These are phyloP conservation scores for Pelargonium cotyledonis DNA, from an alignment of 441 rosid genomes.

Conservation along the genomic window DNA sequence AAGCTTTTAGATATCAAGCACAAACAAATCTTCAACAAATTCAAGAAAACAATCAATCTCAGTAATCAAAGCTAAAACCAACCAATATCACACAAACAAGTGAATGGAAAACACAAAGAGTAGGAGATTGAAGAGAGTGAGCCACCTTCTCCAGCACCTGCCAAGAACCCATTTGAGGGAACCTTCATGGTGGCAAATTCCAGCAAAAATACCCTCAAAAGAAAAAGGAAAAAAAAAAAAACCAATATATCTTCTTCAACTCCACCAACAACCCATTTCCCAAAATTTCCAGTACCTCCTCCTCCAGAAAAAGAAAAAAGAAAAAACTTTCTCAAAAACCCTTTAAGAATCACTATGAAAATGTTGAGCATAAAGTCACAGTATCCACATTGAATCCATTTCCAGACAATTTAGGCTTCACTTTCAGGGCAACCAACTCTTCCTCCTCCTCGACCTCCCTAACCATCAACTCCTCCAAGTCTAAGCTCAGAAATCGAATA, in stretches of 20 bases:
- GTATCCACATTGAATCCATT: slow-evolving; percentile 21
- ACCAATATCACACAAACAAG: slow-evolving; percentile 10
- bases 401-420: slow-evolving; percentile 23
- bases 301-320: neutral
- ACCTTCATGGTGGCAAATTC: slow-evolving; percentile 58
- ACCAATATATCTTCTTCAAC: slow-evolving; percentile 27
- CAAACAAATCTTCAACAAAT: slow-evolving; percentile 21
- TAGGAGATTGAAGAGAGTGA: slow-evolving; percentile 18
- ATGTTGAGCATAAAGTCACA: slow-evolving; percentile 4
- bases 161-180: slow-evolving; percentile 71
- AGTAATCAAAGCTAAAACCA: neutral
- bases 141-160: slow-evolving; percentile 71
- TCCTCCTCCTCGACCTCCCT: slow-evolving; percentile 1
- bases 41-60: slow-evolving; percentile 7
- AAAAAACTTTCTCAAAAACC: neutral
- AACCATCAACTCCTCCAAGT: neutral
- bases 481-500: neutral
- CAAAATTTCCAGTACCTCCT: neutral
- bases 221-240: slow-evolving; percentile 11
- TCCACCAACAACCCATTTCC: slow-evolving; percentile 22
- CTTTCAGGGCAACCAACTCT: slow-evolving; percentile 14
- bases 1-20: slow-evolving; percentile 19
- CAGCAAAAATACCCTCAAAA: slow-evolving; percentile 8
- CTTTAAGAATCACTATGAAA: slow-evolving; percentile 16
- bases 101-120: slow-evolving; percentile 6